These are phyloP conservation scores for Solidago caesia DNA, from an alignment of 129 eudicot genomes.

Conservation along the genomic window DNA sequence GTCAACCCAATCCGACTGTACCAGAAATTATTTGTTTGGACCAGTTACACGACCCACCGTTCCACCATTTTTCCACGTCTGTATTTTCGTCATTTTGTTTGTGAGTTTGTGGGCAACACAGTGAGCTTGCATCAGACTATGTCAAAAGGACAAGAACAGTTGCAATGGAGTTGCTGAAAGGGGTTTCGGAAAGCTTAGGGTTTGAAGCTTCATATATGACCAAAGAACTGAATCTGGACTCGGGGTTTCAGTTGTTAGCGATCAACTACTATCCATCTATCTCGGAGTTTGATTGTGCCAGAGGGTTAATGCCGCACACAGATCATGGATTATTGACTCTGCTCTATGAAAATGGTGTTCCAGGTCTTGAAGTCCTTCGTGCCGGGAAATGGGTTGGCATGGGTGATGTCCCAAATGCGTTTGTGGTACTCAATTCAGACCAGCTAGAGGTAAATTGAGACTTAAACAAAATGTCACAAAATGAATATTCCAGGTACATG, in stretches of 20 bases:
- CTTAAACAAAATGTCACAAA: too few species aligned
- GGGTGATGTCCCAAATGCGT: slow-evolving; percentile 25
- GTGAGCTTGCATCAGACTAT: slow-evolving; percentile 32
- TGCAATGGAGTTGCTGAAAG: slow-evolving; percentile 36
- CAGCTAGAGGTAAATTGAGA: too few species aligned
- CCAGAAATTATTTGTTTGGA: too few species aligned
- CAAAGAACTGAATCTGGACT: slow-evolving; percentile 29
- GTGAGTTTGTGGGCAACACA: not conserved
- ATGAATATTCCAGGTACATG: too few species aligned
- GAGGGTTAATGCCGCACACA: slow-evolving; percentile 27
- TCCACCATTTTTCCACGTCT: not conserved
- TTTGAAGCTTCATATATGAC: slow-evolving; percentile 33
- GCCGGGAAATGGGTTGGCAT: slow-evolving; percentile 35
- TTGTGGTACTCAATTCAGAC: too few species aligned
- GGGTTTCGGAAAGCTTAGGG: slow-evolving; percentile 40
- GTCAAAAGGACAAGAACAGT: slow-evolving; percentile 25
- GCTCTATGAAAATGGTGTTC: slow-evolving; percentile 28
- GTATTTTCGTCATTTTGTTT: not conserved
- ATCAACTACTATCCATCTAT: slow-evolving; percentile 35
- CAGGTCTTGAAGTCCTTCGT: slow-evolving; percentile 33
- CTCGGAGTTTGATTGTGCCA: not conserved
- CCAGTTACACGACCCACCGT: too few species aligned
- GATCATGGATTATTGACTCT: slow-evolving; percentile 44
- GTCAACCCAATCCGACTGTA: too few species aligned
- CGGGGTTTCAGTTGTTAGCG: slow-evolving; percentile 31